Conservation (phyloP, 148 eudicot genomes). For the Mesembryanthemum crystallinum region DNA sequence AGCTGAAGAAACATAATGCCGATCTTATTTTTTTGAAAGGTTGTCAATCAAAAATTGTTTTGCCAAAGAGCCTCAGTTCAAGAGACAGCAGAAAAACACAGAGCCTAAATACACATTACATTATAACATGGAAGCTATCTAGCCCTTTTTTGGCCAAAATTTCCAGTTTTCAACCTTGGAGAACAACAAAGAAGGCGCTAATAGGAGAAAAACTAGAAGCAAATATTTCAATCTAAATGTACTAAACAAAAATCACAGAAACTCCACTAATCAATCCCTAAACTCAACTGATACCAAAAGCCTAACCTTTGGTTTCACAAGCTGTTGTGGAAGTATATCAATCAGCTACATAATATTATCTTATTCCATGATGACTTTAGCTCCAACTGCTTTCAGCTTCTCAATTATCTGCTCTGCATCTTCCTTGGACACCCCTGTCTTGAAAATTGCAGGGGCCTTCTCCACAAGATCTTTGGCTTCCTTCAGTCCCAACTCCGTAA, state of each 20-base stretch:
- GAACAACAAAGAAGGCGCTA: neutral
- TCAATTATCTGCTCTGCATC: slow-evolving; percentile 81
- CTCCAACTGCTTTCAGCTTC: slow-evolving; percentile 86
- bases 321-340: neutral
- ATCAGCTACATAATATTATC: neutral
- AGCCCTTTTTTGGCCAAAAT: neutral
- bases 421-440: slow-evolving; percentile 76
- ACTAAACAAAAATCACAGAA: neutral
- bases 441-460: slow-evolving; percentile 77
- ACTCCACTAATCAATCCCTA: neutral
- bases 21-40: neutral
- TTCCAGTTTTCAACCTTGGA: slow-evolving; percentile 4
- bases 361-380: slow-evolving; percentile 81
- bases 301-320: slow-evolving; percentile 1
- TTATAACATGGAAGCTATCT: neutral
- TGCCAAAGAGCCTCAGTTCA: neutral
- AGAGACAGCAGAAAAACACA: neutral
- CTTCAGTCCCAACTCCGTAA: slow-evolving; percentile 83
- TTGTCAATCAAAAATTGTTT: neutral
- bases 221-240: slow-evolving; percentile 1
- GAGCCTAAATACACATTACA: neutral
- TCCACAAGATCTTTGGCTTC: slow-evolving; percentile 97
- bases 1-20: neutral
- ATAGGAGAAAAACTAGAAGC: neutral
- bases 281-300: neutral